Evolutionary conservation across 305 asterid genomes (phyloP).

Genomic region (Fraxinus nigra): DNA sequence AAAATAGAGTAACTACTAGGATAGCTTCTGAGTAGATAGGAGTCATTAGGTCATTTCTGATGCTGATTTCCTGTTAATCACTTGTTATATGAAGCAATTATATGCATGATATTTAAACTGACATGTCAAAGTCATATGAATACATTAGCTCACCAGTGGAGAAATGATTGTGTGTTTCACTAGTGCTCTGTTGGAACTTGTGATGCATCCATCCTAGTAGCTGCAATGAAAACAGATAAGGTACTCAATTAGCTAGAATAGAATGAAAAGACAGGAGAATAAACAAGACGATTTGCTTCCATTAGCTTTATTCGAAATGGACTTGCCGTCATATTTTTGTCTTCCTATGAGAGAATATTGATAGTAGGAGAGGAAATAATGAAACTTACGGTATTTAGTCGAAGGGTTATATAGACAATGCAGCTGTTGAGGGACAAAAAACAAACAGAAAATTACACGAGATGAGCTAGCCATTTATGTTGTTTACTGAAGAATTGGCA

Average conservation of each 20-base stretch:
- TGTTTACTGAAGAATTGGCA: neutral
- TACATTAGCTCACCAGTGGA: conserved; percentile 50
- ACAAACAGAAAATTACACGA: conserved; percentile 1
- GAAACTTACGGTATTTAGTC: conserved; percentile 29
- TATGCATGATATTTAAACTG: neutral
- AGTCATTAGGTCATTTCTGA: neutral
- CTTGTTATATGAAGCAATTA: neutral
- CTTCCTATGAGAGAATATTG: conserved; percentile 27
- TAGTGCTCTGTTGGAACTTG: conserved; percentile 73
- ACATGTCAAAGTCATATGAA: neutral
- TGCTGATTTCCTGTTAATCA: neutral
- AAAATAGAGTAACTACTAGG: conserved; percentile 24
- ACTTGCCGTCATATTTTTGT: conserved; percentile 43
- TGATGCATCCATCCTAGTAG: conserved; percentile 97
- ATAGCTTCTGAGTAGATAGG: neutral
- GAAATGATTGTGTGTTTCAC: conserved; percentile 62
- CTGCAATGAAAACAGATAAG: conserved; percentile 49
- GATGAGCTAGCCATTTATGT: neutral
- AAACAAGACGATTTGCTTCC: conserved; percentile 1
- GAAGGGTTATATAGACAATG: conserved; percentile 14
- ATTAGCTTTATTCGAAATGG: conserved; percentile 1
- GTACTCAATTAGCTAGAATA: conserved; percentile 6
- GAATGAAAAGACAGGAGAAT: neutral
- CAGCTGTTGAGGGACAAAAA: neutral
- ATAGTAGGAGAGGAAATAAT: conserved; percentile 24